A percentile compares a stretch with the other conserved stretches of the same genome.
These are phyloP conservation scores for Pythium oligandrum DNA, from an alignment of 352 stramenopile species.

Conservation along the genomic window DNA sequence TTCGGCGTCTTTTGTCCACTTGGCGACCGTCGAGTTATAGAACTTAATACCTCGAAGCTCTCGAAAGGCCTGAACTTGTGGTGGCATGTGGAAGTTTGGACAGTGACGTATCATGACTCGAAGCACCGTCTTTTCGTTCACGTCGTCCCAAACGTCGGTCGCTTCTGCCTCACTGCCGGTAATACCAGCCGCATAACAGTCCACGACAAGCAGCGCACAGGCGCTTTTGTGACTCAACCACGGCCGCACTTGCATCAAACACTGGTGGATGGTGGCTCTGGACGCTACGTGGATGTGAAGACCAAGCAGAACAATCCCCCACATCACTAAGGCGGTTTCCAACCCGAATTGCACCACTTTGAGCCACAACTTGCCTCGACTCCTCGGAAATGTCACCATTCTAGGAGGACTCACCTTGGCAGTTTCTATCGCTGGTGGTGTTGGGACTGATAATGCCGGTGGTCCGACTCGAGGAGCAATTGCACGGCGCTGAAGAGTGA, in stretches of 20 bases:
- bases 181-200: neutral
- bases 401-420: neutral
- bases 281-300: slow-evolving; percentile 6
- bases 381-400: neutral
- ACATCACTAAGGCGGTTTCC: neutral
- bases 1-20: slow-evolving; percentile 10
- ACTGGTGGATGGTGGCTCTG: neutral
- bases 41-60: slow-evolving; percentile 14
- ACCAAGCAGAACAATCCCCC: slow-evolving; percentile 1
- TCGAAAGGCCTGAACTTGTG: neutral
- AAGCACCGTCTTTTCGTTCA: neutral
- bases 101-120: slow-evolving; percentile 13
- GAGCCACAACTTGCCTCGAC: neutral
- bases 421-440: neutral
- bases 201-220: slow-evolving; percentile 8
- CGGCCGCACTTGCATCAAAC: slow-evolving; percentile 10
- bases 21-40: slow-evolving; percentile 12
- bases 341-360: neutral
- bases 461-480: slow-evolving; percentile 2
- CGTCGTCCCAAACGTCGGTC: neutral
- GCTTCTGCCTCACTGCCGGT: neutral
- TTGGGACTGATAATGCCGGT: neutral
- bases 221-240: slow-evolving; percentile 6
- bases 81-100: slow-evolving; percentile 3
- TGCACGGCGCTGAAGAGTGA: slow-evolving; percentile 1